Evolutionary conservation across 2,329 filamentous ascomycete genomes (phyloP), one percentile per base, ranked within the genome.

Genomic region (Bertia moriformis): DNA sequence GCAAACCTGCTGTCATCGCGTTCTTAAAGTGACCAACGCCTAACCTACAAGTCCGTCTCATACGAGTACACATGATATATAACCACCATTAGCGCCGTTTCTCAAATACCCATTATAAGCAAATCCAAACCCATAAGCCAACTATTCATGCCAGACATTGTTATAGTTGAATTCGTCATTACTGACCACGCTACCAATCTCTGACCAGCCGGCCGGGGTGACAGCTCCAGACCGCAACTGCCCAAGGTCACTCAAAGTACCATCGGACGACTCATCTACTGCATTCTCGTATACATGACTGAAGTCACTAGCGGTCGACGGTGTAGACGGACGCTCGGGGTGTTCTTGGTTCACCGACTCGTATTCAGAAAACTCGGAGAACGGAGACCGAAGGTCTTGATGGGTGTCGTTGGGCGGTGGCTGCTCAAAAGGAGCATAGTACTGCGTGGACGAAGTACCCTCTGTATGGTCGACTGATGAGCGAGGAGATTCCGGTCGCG

Each of bases 141-240:
- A n/a, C n/a, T n/a, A n/a, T n/a, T n/a, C n/a, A n/a, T n/a, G n/a
- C n/a, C n/a, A n/a, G n/a, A n/a, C n/a, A n/a, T n/a, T n/a, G n/a
- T n/a, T n/a, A n/a, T n/a, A n/a, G n/a, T 41, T 40, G 12, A 40
- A 51, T 44, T 62, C 58, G 40, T 61, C 57, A 24, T 52, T 52
- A 47, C 60, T 63, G 18, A 61, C 46, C 38, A 61, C 59, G 42
- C 60, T 63, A 13, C 59, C 60, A 33, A 63, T 49, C 40, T 63
- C 60, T 24, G 60, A 63, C 60, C 60, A 63, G 45, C 59, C 61
- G 36, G 52, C 51, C 14, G 60, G 59, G 17, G 60, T 63, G 41
- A 48, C 46, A 30, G 50, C 42, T 7, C 54, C 53, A n/a, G 48
- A 52, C 20, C 48, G 44, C 3, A 51, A 50, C 10, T 45, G 49